Conservation (phyloP, 306 rosid genomes). For the Bauhinia variegata region DNA sequence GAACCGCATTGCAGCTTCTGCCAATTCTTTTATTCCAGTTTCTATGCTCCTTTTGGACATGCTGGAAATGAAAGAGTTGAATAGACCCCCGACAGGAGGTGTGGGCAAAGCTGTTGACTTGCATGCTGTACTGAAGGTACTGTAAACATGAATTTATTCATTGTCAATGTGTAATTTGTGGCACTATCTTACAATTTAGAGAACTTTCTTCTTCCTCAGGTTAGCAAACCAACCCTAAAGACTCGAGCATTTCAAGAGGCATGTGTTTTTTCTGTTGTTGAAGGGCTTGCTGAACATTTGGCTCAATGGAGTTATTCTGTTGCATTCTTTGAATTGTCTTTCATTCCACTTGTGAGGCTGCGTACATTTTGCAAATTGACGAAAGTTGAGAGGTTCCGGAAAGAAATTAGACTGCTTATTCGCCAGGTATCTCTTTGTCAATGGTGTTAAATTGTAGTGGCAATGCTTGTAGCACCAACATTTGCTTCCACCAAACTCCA, state of each 20-base stretch:
- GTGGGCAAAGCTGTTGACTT: constrained; percentile 89
- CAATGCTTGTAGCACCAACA: constrained; percentile 11
- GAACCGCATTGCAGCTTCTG: constrained; percentile 71
- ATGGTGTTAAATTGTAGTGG: constrained; percentile 19
- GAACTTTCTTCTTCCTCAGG: constrained; percentile 51
- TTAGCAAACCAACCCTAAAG: constrained; percentile 81
- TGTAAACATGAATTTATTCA: background rate
- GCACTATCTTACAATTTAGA: constrained; percentile 21
- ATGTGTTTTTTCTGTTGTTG: constrained; percentile 82
- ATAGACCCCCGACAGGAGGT: constrained; percentile 79
- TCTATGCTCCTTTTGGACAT: constrained; percentile 91
- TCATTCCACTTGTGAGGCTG: constrained; percentile 76
- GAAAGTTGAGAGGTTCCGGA: constrained; percentile 85
- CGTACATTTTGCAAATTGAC: constrained; percentile 81
- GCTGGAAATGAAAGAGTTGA: constrained; percentile 96
- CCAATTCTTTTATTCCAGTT: constrained; percentile 73
- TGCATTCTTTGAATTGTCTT: constrained; percentile 82
- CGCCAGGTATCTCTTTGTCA: constrained; percentile 59
- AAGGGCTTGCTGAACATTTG: constrained; percentile 90
- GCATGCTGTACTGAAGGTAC: constrained; percentile 77
- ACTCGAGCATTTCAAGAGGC: constrained; percentile 97
- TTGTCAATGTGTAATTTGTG: constrained; percentile 14
- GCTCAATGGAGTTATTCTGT: constrained; percentile 91
- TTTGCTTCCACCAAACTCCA: constrained; percentile 13
- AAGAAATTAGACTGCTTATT: constrained; percentile 72